Conservation (phyloP, 1,284 basidiomycete genomes). For the Amylostereum chailletii region DNA sequence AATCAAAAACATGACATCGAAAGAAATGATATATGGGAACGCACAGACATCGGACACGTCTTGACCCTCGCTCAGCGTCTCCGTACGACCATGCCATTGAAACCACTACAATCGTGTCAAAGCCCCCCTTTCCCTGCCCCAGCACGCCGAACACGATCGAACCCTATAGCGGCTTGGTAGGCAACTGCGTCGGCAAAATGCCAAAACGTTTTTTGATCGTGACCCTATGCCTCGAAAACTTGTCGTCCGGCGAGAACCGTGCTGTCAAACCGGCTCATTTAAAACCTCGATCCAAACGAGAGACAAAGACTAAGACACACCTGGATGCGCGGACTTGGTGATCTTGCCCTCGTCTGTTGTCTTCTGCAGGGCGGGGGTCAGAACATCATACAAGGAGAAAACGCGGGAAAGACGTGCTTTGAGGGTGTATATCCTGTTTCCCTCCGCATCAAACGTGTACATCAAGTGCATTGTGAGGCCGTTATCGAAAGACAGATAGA, state of each 20-base stretch:
- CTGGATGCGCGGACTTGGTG: slow-evolving; percentile 92
- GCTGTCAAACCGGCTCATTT: slow-evolving; percentile 38
- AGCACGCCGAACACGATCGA: too few species aligned
- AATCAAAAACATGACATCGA: too few species aligned
- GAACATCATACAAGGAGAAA: slow-evolving; percentile 4
- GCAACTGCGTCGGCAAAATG: slow-evolving; percentile 84
- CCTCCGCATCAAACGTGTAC: slow-evolving; percentile 78
- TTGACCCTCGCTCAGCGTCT: too few species aligned
- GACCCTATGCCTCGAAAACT: slow-evolving; percentile 92
- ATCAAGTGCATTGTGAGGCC: slow-evolving; percentile 77
- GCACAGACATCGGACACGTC: too few species aligned
- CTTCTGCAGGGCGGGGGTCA: slow-evolving; percentile 49
- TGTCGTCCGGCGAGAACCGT: slow-evolving; percentile 95
- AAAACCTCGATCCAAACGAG: slow-evolving; percentile 12
- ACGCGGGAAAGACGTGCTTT: slow-evolving; percentile 49
- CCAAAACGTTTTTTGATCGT: slow-evolving; percentile 89
- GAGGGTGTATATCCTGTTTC: slow-evolving; percentile 83
- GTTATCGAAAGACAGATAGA: too few species aligned
- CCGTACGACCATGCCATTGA: too few species aligned
- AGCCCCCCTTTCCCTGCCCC: too few species aligned
- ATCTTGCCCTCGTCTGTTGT: slow-evolving; percentile 69
- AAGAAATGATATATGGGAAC: too few species aligned
- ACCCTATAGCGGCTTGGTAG: slow-evolving; percentile 73
- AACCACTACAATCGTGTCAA: too few species aligned
- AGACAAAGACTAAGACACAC: slow-evolving; percentile 32